phyloP scores from a whole-genome alignment of 805 yeast species.

The Metschnikowia similis region DNA sequence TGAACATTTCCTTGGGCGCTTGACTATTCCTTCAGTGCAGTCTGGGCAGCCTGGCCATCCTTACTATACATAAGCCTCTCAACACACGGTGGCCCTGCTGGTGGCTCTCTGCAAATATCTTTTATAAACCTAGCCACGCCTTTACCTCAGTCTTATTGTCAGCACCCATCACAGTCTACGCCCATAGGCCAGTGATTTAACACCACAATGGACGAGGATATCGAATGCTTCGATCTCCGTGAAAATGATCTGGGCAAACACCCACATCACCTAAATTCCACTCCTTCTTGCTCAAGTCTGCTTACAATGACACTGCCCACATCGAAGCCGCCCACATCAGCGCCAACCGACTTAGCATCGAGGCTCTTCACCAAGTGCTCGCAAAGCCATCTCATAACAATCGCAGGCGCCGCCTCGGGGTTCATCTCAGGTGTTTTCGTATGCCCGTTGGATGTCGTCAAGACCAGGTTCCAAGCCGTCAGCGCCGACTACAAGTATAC shows the following conservation, averaged over 20 bases:
- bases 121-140: neutral
- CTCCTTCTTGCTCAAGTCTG: neutral
- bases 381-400: conserved; percentile 61
- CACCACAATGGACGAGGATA: neutral
- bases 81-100: neutral
- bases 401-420: conserved; percentile 93
- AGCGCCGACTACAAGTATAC: conserved; percentile 52
- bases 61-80: neutral
- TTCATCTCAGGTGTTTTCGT: conserved; percentile 83
- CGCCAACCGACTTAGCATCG: conserved; percentile 20
- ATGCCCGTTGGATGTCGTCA: conserved; percentile 94
- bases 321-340: conserved; percentile 11
- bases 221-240: neutral
- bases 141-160: neutral
- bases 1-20: neutral
- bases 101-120: neutral
- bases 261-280: neutral
- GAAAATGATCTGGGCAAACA: neutral
- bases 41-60: neutral
- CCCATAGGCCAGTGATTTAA: neutral
- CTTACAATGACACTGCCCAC: conserved; percentile 15
- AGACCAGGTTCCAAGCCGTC: conserved; percentile 91
- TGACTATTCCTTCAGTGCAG: neutral
- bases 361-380: conserved; percentile 23
- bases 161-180: neutral